Evolutionary conservation across 805 yeast genomes (phyloP).

Genomic region (Nakazawaea siamensis): DNA sequence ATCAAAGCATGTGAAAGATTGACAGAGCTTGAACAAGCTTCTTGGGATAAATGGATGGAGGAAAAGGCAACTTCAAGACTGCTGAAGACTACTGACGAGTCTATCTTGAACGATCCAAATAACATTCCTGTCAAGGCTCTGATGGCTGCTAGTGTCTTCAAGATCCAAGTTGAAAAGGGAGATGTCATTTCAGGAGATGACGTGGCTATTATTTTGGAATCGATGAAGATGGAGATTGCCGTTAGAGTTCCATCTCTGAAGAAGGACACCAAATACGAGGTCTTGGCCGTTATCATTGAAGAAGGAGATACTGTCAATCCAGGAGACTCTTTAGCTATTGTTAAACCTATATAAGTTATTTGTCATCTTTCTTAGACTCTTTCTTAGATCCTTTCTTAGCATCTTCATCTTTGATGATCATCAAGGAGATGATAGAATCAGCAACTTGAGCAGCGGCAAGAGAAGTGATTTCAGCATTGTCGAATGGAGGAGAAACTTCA

Average conservation of each 20-base stretch:
- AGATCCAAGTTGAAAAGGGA: conserved; percentile 19
- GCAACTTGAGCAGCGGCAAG: conserved; percentile 31
- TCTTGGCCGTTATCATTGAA: conserved; percentile 20
- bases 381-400: too few species aligned
- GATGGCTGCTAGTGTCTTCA: conserved; percentile 27
- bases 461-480: conserved; percentile 27
- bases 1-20: conserved; percentile 13
- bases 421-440: conserved; percentile 30
- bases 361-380: too few species aligned
- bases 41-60: conserved; percentile 16
- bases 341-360: conserved; percentile 1
- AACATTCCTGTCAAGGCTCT: conserved; percentile 16
- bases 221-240: conserved; percentile 29
- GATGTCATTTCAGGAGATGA: conserved; percentile 16
- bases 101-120: conserved; percentile 18
- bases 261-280: conserved; percentile 12
- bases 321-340: conserved; percentile 17
- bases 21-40: conserved; percentile 13
- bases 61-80: conserved; percentile 17
- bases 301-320: conserved; percentile 26
- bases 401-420: conserved; percentile 25
- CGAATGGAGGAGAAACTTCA: conserved; percentile 37
- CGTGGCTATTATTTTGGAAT: conserved; percentile 21
- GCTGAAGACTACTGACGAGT: conserved; percentile 12
- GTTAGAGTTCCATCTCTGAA: conserved; percentile 17